Conservation (phyloP, 139 green algal species). For the Parachlorella kessleri region DNA sequence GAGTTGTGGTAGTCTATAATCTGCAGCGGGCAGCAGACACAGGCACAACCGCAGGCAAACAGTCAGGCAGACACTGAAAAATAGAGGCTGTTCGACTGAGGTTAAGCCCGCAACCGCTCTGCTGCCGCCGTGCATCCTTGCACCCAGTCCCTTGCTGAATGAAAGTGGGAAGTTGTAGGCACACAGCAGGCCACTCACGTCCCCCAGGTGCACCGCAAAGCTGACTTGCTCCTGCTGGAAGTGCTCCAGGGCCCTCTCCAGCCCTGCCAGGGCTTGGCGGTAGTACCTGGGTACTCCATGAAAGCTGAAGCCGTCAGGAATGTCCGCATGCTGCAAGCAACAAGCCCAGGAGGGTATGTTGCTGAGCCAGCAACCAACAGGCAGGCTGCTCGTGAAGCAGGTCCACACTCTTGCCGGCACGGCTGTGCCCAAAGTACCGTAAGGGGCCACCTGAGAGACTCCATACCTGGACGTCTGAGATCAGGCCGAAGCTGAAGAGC, state of each 20-base stretch:
- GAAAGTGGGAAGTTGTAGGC: too few species aligned
- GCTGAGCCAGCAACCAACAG: too few species aligned
- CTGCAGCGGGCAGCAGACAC: not conserved
- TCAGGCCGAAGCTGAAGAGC: constrained; percentile 43
- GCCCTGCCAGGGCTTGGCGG: not conserved
- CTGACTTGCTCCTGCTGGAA: constrained; percentile 28
- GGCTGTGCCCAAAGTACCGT: too few species aligned
- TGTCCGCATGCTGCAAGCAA: constrained; percentile 79
- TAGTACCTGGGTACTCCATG: constrained; percentile 77
- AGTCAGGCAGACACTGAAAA: not conserved
- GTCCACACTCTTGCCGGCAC: too few species aligned
- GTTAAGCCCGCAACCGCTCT: not conserved
- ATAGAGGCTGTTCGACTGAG: too few species aligned
- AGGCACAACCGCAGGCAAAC: not conserved
- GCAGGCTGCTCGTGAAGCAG: too few species aligned
- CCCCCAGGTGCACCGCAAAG: constrained; percentile 65
- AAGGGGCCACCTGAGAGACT: too few species aligned
- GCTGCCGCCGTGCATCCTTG: too few species aligned
- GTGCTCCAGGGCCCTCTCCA: not conserved
- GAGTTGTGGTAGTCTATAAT: constrained; percentile 38
- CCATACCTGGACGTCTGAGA: constrained; percentile 61
- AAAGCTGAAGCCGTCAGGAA: constrained; percentile 72
- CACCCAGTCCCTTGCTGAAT: too few species aligned
- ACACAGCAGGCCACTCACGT: too few species aligned
- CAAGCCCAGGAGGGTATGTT: too few species aligned